phyloP scores from a whole-genome alignment of 2,329 filamentous ascomycete genomes.

The Cordyceps tenuipes region DNA sequence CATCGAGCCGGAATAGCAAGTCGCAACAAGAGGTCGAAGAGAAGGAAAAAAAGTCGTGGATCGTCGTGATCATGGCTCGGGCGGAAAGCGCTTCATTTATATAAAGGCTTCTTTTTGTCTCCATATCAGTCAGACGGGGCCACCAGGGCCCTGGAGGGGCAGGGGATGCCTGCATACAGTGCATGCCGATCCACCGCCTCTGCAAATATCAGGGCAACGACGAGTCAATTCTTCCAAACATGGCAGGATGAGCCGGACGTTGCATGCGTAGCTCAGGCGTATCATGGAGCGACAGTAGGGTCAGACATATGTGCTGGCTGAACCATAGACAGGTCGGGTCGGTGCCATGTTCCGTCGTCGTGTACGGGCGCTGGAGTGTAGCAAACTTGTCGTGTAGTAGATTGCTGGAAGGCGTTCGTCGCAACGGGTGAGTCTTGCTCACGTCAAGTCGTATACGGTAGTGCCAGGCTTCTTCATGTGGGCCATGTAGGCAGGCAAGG shows the following conservation, averaged over 20 bases:
- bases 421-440: not conserved
- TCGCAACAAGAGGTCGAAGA: not conserved
- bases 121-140: not conserved
- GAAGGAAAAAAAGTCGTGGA: not conserved
- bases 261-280: not conserved
- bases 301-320: not conserved
- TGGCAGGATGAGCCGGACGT: not conserved
- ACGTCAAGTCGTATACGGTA: not conserved
- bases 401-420: not conserved
- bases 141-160: not conserved
- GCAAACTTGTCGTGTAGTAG: not conserved
- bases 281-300: not conserved
- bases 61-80: not conserved
- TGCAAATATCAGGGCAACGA: not conserved
- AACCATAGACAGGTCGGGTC: not conserved
- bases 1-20: not conserved
- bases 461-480: not conserved
- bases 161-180: not conserved
- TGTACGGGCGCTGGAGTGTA: not conserved
- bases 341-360: not conserved
- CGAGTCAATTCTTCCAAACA: not conserved
- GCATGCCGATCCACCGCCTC: not conserved
- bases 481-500: not conserved
- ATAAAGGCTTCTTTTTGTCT: not conserved
- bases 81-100: not conserved